A percentile compares a stretch with the other conserved stretches of the same genome.
phyloP scores from a whole-genome alignment of 495 filamentous ascomycete genomes.

The Cercophora sp. region DNA sequence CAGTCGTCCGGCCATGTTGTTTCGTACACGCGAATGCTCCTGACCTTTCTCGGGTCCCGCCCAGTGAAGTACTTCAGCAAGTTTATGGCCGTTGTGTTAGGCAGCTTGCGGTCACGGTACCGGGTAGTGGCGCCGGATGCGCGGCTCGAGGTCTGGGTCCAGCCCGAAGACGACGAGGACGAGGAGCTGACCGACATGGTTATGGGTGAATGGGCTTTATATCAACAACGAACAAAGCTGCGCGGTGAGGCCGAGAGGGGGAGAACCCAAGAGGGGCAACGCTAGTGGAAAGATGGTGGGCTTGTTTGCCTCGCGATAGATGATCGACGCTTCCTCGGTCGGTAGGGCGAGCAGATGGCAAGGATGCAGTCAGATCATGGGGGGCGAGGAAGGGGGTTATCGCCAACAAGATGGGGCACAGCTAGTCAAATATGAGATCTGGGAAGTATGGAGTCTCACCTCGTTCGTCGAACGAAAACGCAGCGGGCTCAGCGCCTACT shows the following conservation, averaged over 20 bases:
- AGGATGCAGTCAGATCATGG: neutral
- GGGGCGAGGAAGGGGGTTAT: neutral
- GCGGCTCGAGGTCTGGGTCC: constrained; percentile 5
- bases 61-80: constrained; percentile 23
- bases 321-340: too few species aligned
- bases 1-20: constrained; percentile 17
- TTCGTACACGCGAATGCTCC: constrained; percentile 21
- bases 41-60: constrained; percentile 22
- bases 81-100: constrained; percentile 21
- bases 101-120: constrained; percentile 14
- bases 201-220: too few species aligned
- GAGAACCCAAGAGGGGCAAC: neutral
- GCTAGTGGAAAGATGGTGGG: too few species aligned
- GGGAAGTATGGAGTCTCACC: constrained; percentile 6
- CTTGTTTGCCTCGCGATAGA: too few species aligned
- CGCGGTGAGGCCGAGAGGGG: neutral
- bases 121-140: constrained; percentile 8
- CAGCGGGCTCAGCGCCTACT: constrained; percentile 13
- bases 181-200: constrained; percentile 13
- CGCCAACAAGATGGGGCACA: neutral
- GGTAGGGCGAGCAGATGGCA: neutral
- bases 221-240: too few species aligned
- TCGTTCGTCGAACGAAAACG: neutral
- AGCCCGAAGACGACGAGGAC: neutral
- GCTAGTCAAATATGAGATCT: constrained; percentile 13